Evolutionary conservation across 2,329 filamentous ascomycete species (phyloP).

Genomic region (Fusarium keratoplasticum): DNA sequence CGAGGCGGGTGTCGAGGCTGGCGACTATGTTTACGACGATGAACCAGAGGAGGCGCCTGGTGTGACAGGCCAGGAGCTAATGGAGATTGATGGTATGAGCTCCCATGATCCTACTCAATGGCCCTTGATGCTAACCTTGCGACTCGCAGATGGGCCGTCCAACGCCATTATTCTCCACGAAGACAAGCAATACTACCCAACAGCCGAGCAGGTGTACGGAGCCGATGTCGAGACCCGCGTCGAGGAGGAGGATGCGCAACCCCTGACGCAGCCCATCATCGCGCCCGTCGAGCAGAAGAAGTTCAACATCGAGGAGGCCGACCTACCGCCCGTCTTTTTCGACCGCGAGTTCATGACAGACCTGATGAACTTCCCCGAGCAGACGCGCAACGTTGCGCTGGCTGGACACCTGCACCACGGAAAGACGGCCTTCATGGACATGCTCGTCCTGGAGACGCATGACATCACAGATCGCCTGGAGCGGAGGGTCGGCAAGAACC

Average conservation of each 20-base stretch:
- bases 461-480: slow-evolving; percentile 84
- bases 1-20: slow-evolving; percentile 77
- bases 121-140: slow-evolving; percentile 15
- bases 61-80: slow-evolving; percentile 81
- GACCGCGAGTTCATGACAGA: slow-evolving; percentile 94
- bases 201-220: slow-evolving; percentile 96
- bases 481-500: slow-evolving; percentile 81
- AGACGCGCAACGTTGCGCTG: slow-evolving; percentile 91
- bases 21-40: slow-evolving; percentile 85
- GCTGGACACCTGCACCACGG: slow-evolving; percentile 96
- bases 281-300: slow-evolving; percentile 94
- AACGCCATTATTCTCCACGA: slow-evolving; percentile 98
- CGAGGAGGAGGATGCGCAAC: slow-evolving; percentile 96
- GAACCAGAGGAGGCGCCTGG: slow-evolving; percentile 74
- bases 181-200: slow-evolving; percentile 99
- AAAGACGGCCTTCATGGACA: slow-evolving; percentile 98
- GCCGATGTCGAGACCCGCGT: slow-evolving; percentile 94
- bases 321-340: slow-evolving; percentile 89
- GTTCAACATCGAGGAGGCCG: slow-evolving; percentile 91
- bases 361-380: slow-evolving; percentile 94
- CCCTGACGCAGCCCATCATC: slow-evolving; percentile 91
- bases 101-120: not conserved
- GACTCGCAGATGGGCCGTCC: slow-evolving; percentile 76
- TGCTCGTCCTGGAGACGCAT: slow-evolving; percentile 96
- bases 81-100: slow-evolving; percentile 85